Evolutionary conservation across 2,329 filamentous ascomycete species (phyloP).

Genomic region (Purpureocillium lavendulum): DNA sequence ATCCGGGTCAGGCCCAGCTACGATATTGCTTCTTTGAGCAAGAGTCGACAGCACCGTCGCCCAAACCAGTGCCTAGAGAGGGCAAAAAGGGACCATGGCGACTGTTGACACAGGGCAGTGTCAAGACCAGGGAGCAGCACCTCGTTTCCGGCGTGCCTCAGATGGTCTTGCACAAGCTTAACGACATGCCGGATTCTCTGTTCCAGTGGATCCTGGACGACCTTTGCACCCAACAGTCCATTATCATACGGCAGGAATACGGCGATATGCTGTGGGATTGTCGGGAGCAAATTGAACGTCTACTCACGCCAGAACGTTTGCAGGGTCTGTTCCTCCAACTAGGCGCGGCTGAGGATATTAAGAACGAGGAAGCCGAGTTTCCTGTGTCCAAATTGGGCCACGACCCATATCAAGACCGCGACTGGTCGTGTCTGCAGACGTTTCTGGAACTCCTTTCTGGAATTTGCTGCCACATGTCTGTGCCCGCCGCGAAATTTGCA

Average conservation of each 20-base stretch:
- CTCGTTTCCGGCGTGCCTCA: slow-evolving; percentile 56
- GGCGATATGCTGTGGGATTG: slow-evolving; percentile 41
- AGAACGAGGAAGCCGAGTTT: slow-evolving; percentile 14
- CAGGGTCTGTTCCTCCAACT: slow-evolving; percentile 48
- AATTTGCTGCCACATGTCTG: slow-evolving; percentile 26
- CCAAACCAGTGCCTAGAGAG: slow-evolving; percentile 17
- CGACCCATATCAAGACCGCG: slow-evolving; percentile 25
- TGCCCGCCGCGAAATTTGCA: slow-evolving; percentile 27
- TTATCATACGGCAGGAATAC: slow-evolving; percentile 53
- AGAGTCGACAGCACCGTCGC: slow-evolving; percentile 17
- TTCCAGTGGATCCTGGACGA: slow-evolving; percentile 59
- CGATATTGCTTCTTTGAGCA: slow-evolving; percentile 43
- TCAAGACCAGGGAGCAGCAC: slow-evolving; percentile 42
- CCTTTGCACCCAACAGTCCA: slow-evolving; percentile 45
- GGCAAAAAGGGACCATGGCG: slow-evolving; percentile 33
- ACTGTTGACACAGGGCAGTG: slow-evolving; percentile 35
- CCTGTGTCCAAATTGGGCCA: slow-evolving; percentile 11
- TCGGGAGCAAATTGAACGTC: slow-evolving; percentile 30
- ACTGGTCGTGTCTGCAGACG: slow-evolving; percentile 36
- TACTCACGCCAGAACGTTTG: slow-evolving; percentile 37
- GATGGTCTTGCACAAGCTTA: slow-evolving; percentile 29
- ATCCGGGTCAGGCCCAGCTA: slow-evolving; percentile 24
- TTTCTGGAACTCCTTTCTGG: slow-evolving; percentile 33
- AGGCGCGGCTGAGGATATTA: slow-evolving; percentile 44
- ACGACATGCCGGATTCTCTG: slow-evolving; percentile 51